A percentile compares a stretch with the other conserved stretches of the same genome.
phyloP scores from a whole-genome alignment of 208 protist species.

The Trichomonas gallinae region DNA sequence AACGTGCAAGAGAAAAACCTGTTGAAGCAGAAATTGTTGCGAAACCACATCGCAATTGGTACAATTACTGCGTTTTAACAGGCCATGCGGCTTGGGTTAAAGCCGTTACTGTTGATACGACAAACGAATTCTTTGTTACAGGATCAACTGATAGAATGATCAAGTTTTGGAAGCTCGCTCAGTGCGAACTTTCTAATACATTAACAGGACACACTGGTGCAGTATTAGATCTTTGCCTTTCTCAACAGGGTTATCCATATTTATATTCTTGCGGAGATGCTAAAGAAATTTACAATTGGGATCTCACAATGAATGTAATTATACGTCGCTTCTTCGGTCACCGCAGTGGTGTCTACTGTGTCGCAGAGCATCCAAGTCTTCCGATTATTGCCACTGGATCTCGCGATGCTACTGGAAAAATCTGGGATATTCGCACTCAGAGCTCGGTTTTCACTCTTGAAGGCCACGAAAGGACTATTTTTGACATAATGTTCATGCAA shows the following conservation, averaged over 20 bases:
- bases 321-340: conserved; percentile 85
- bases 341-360: conserved; percentile 50
- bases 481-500: conserved; percentile 61
- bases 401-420: conserved; percentile 69
- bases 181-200: conserved; percentile 82
- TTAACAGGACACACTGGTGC: conserved; percentile 86
- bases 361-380: conserved; percentile 79
- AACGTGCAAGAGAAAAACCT: not conserved
- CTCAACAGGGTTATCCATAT: conserved; percentile 70
- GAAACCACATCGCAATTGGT: not conserved
- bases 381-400: conserved; percentile 90
- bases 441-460: conserved; percentile 49
- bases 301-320: conserved; percentile 77
- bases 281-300: conserved; percentile 95
- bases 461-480: conserved; percentile 77
- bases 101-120: conserved; percentile 74
- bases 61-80: not conserved
- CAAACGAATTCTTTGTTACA: conserved; percentile 97
- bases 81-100: conserved; percentile 65
- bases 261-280: conserved; percentile 94
- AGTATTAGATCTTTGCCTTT: conserved; percentile 54
- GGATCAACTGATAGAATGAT: conserved; percentile 76
- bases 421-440: conserved; percentile 64
- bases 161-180: conserved; percentile 83
- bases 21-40: not conserved